Evolutionary conservation across 225 moss, liverwort and hornwort species (phyloP), one percentile per base, ranked within the genome.

Genomic region (Rhytidiadelphus loreus): DNA sequence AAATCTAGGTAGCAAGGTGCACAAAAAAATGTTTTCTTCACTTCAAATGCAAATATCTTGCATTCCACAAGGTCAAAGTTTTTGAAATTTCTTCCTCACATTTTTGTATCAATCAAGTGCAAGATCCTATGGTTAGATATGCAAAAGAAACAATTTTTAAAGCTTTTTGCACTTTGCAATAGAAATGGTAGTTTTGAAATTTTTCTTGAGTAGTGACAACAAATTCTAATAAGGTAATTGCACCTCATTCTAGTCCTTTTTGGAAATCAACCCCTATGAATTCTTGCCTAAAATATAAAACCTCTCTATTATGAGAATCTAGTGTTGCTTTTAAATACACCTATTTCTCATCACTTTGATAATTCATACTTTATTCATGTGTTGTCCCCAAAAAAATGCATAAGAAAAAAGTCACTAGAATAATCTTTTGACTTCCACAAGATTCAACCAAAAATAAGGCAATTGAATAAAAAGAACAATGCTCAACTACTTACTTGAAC

Each of bases 251-350:
- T n/a, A 12, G 4, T 68, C 7, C 35, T 2, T n/a, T 39, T 39
- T 0, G 0, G 23, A n/a, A 39, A 69, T 24, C 1, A 0, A 2
- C 8, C 13, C 7, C 9, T 11, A 4, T 0, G 2, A 24, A 39
- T 39, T 23, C 7, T 4, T 24, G 4, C 7, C 39, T 7, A 39
- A 39, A 69, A 39, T 39, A 1, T 68, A 7, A 22, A n/a, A 23
- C 23, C 1, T 68, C 23, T 12, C 23, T 22, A n/a, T 23, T 13
- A 68, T 68, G n/a, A 68, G 2, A 39, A 66, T 37, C 37, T 37
- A 37, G 3, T 2, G 6, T 66, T 37, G 5, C 12, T 33, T n/a
- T 21, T n/a, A 22, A 12, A 4, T 21, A n/a, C 12, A 37, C 4
- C 2, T n/a, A n/a, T 37, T n/a, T 66, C 1, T 66, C 22, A 11